A percentile compares a stretch with the other conserved stretches of the same genome.
phyloP scores from a whole-genome alignment of 306 rosid species.

The Prunus campanulata region DNA sequence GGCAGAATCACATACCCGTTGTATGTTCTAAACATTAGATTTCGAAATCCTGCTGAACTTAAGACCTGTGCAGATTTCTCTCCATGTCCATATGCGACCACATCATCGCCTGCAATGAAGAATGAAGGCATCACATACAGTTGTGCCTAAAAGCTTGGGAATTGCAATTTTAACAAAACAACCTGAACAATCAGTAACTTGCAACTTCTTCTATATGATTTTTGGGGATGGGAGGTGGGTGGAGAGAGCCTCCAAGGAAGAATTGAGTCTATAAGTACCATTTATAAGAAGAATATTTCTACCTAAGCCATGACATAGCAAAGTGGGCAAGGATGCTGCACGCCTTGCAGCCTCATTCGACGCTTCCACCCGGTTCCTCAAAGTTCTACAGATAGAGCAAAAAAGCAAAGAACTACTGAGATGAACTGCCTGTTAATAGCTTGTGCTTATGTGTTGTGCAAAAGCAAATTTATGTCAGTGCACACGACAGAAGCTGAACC shows the following conservation, averaged over 20 bases:
- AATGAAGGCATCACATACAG: background rate
- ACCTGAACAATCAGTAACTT: background rate
- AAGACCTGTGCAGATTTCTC: constrained; percentile 76
- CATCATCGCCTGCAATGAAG: constrained; percentile 72
- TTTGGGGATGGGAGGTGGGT: background rate
- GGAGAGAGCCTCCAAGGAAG: background rate
- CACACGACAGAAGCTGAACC: constrained; percentile 51
- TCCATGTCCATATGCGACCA: constrained; percentile 70
- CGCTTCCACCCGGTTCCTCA: constrained; percentile 56
- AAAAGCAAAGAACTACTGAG: constrained; percentile 4
- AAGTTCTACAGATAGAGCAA: constrained; percentile 44
- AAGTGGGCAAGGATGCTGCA: constrained; percentile 73
- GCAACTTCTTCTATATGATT: background rate
- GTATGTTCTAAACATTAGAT: constrained; percentile 72
- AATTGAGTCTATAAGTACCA: constrained; percentile 6
- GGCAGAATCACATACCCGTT: constrained; percentile 49
- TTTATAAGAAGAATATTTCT: constrained; percentile 28
- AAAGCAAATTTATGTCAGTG: constrained; percentile 19
- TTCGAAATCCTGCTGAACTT: constrained; percentile 72
- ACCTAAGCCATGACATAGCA: constrained; percentile 88
- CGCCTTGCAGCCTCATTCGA: constrained; percentile 70
- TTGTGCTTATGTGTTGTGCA: constrained; percentile 13
- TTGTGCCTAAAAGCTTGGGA: background rate
- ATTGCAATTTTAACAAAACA: background rate
- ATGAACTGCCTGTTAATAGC: constrained; percentile 15